Percentiles rank a stretch among this genome's conserved stretches.
Conservation (phyloP, 768 basidiomycete genomes). For the Pisolithus orientalis region DNA sequence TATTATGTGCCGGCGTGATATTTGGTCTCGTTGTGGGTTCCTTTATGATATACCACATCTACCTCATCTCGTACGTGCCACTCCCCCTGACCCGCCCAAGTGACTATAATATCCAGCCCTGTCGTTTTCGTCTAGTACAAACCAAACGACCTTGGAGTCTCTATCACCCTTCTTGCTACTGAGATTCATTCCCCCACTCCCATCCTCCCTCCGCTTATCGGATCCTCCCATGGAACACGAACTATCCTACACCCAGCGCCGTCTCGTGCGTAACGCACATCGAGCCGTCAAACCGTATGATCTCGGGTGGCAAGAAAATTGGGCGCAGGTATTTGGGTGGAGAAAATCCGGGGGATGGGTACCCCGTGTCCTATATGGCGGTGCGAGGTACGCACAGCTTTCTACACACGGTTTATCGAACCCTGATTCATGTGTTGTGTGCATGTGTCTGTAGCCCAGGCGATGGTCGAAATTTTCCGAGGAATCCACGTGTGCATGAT, state of each 20-base stretch:
- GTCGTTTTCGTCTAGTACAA: constrained; percentile 44
- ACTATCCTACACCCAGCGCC: constrained; percentile 57
- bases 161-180: constrained; percentile 71
- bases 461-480: constrained; percentile 62
- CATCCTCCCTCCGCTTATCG: constrained; percentile 43
- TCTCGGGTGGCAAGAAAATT: constrained; percentile 67
- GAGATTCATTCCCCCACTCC: constrained; percentile 61
- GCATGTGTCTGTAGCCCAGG: constrained; percentile 40
- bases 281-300: constrained; percentile 59
- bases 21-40: constrained; percentile 67
- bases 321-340: constrained; percentile 64
- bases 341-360: constrained; percentile 46
- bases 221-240: constrained; percentile 70
- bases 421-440: neutral
- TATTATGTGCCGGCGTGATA: constrained; percentile 52
- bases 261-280: constrained; percentile 60
- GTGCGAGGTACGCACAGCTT: constrained; percentile 48
- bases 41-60: constrained; percentile 71
- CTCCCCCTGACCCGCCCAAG: neutral
- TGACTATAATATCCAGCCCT: too few relatives aligned
- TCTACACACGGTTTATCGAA: neutral
- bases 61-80: constrained; percentile 59
- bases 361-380: constrained; percentile 52
- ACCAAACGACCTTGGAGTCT: constrained; percentile 80
- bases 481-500: constrained; percentile 61